Evolutionary conservation across 495 filamentous ascomycete species (phyloP).

Genomic region (Daldinia childiae): DNA sequence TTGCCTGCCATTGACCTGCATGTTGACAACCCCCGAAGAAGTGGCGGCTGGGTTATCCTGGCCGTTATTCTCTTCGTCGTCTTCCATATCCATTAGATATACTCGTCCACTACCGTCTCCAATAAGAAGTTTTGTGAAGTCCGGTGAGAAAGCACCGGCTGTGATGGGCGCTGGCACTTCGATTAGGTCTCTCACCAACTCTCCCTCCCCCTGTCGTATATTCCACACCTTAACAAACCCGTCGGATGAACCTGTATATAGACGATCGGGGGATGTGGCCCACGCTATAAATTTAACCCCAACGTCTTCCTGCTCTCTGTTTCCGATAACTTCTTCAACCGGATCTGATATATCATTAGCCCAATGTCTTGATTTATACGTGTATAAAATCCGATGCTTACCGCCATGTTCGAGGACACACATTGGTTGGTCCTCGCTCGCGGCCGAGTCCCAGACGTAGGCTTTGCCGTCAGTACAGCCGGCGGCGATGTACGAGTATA

Average conservation of each 20-base stretch:
- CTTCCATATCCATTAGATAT: conserved; percentile 68
- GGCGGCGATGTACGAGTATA: conserved; percentile 73
- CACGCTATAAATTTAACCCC: conserved; percentile 85
- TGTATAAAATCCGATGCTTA: conserved; percentile 34
- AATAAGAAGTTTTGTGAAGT: conserved; percentile 74
- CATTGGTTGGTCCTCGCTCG: conserved; percentile 59
- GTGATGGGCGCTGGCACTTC: conserved; percentile 63
- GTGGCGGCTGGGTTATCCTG: neutral
- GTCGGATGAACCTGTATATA: conserved; percentile 93
- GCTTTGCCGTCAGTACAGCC: conserved; percentile 85
- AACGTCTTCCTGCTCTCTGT: conserved; percentile 75
- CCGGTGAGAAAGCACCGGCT: conserved; percentile 75
- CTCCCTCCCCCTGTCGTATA: conserved; percentile 61
- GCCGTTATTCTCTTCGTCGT: conserved; percentile 44
- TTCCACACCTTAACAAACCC: conserved; percentile 90
- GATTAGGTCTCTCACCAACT: conserved; percentile 70
- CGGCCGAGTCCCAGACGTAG: conserved; percentile 85
- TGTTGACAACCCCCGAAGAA: conserved; percentile 31
- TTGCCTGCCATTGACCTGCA: conserved; percentile 35
- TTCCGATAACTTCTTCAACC: conserved; percentile 67
- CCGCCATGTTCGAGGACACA: conserved; percentile 74
- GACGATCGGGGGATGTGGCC: conserved; percentile 72
- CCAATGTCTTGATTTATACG: neutral
- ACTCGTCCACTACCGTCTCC: conserved; percentile 80
- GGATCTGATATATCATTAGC: conserved; percentile 54